phyloP scores from a whole-genome alignment of 768 basidiomycete species.

The Lentinula edodes region DNA sequence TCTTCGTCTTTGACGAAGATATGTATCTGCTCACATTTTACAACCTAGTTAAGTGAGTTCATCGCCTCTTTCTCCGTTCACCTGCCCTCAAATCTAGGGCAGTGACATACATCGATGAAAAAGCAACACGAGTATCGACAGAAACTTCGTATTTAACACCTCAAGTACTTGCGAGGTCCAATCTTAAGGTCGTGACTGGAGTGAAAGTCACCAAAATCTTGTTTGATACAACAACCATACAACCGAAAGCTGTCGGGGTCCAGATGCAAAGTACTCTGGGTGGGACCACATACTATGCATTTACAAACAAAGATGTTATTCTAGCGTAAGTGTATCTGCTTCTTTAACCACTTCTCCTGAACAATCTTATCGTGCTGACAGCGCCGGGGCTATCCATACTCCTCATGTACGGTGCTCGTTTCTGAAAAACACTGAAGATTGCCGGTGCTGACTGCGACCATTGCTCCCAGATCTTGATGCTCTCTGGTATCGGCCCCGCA shows the following conservation, averaged over 20 bases:
- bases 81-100: neutral
- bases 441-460: neutral
- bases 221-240: constrained; percentile 27
- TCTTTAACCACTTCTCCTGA: neutral
- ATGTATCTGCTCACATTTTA: neutral
- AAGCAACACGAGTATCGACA: constrained; percentile 46
- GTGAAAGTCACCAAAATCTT: constrained; percentile 51
- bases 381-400: constrained; percentile 59
- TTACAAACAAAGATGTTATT: constrained; percentile 51
- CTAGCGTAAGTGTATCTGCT: constrained; percentile 38
- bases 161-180: constrained; percentile 52
- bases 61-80: neutral
- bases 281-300: constrained; percentile 34
- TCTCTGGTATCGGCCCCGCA: constrained; percentile 74
- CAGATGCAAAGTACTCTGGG: constrained; percentile 11
- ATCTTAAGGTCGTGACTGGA: constrained; percentile 50
- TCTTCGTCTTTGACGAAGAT: neutral
- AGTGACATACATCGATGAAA: constrained; percentile 64
- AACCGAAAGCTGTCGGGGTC: constrained; percentile 47
- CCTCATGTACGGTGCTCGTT: constrained; percentile 38
- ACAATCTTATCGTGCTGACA: constrained; percentile 15
- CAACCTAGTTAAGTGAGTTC: neutral
- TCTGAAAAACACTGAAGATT: neutral
- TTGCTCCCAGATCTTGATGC: constrained; percentile 51
- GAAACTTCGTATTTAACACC: constrained; percentile 61